Evolutionary conservation across 768 basidiomycete species (phyloP).

Genomic region (Rhodotorula diobovata): DNA sequence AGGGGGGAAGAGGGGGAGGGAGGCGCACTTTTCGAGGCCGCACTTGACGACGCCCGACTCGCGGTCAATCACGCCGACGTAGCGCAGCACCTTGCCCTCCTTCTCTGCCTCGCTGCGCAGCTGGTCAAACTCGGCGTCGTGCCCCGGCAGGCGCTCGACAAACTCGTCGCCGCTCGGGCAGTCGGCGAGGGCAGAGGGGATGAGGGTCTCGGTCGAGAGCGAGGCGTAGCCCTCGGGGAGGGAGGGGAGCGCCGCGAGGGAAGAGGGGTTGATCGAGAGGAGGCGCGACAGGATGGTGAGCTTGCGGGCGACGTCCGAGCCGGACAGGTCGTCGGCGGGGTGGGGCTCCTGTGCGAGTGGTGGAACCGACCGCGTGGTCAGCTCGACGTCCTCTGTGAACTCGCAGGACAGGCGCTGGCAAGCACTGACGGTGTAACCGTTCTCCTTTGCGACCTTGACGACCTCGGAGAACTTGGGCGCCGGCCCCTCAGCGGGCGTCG

Average conservation of each 20-base stretch:
- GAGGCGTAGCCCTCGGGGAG: constrained; percentile 74
- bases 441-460: constrained; percentile 78
- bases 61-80: constrained; percentile 90
- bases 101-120: constrained; percentile 71
- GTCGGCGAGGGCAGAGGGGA: constrained; percentile 67
- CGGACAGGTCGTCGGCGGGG: constrained; percentile 92
- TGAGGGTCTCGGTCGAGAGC: constrained; percentile 76
- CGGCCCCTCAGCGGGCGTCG: constrained; percentile 37
- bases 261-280: constrained; percentile 42
- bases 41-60: constrained; percentile 68
- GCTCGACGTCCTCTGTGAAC: too few species aligned
- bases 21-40: constrained; percentile 75
- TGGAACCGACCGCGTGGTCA: not conserved
- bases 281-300: constrained; percentile 88
- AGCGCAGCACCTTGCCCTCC: constrained; percentile 81
- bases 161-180: constrained; percentile 76
- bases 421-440: constrained; percentile 78
- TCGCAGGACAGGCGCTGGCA: not conserved
- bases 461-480: constrained; percentile 71
- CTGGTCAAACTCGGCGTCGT: constrained; percentile 71
- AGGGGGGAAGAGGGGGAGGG: not conserved
- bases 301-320: constrained; percentile 94
- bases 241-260: constrained; percentile 45
- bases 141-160: constrained; percentile 69
- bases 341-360: constrained; percentile 79